Percentiles rank a stretch among this genome's conserved stretches.
Evolutionary conservation across 139 green algal species (phyloP).

Genomic region (Tetraselmis striata): DNA sequence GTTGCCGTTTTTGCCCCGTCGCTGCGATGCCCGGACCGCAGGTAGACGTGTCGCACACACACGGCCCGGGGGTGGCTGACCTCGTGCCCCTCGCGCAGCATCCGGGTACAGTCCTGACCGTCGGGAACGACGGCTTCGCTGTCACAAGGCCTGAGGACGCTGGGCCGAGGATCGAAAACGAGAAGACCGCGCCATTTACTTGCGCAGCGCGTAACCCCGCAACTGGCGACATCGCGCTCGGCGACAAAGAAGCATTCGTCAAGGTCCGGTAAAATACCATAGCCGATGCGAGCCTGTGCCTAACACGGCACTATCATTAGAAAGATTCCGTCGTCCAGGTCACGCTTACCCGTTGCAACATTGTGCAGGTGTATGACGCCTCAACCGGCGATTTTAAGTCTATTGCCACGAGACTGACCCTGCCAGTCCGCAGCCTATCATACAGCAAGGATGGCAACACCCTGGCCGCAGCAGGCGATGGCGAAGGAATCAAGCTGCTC

Average conservation of each 20-base stretch:
- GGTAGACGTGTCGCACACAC: background rate
- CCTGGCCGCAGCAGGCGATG: background rate
- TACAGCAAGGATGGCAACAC: background rate
- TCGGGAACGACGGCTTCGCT: background rate
- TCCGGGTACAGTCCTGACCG: background rate
- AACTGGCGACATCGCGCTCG: background rate
- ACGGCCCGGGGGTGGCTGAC: background rate
- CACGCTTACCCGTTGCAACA: too few relatives aligned
- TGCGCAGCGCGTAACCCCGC: background rate
- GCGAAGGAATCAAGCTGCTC: background rate
- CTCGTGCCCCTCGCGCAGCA: background rate
- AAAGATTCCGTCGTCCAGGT: background rate
- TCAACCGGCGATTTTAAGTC: background rate
- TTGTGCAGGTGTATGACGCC: background rate
- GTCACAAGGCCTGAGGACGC: too few relatives aligned
- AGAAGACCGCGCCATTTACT: background rate
- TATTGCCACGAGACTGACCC: background rate
- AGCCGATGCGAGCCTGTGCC: too few relatives aligned
- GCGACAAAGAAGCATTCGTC: background rate
- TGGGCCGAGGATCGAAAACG: background rate
- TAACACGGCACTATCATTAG: background rate
- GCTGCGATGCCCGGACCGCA: background rate
- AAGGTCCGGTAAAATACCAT: too few relatives aligned
- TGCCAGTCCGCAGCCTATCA: background rate
- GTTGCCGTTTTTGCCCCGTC: background rate